phyloP scores from a whole-genome alignment of 768 basidiomycete genomes.

The Leucocoprinus leucothites region DNA sequence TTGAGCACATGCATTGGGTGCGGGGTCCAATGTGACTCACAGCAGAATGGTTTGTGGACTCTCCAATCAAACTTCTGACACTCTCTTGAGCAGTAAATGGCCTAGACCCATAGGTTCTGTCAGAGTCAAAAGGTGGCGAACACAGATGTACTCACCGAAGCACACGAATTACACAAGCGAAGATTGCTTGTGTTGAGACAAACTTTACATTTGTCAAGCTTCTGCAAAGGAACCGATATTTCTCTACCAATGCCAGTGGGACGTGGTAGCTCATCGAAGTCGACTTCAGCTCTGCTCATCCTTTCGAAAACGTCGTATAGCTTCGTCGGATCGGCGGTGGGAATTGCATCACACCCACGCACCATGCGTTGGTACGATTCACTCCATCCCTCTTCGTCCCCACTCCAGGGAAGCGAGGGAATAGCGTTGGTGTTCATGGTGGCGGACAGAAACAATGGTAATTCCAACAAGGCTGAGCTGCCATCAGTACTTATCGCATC shows the following conservation, averaged over 20 bases:
- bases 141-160: slow-evolving; percentile 4
- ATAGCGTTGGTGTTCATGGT: not conserved
- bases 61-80: slow-evolving; percentile 16
- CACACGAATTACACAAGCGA: slow-evolving; percentile 14
- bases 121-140: not conserved
- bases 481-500: not conserved
- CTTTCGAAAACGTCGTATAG: not conserved
- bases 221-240: slow-evolving; percentile 11
- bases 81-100: slow-evolving; percentile 13
- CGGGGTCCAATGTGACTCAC: not conserved
- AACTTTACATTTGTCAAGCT: slow-evolving; percentile 12
- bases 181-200: slow-evolving; percentile 9
- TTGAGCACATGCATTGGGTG: not conserved
- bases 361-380: slow-evolving; percentile 5
- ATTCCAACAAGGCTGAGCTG: not conserved
- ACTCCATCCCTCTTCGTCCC: not conserved
- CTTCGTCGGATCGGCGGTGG: not conserved
- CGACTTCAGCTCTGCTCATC: not conserved
- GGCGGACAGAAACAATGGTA: not conserved
- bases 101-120: not conserved
- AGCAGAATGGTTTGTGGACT: slow-evolving; percentile 12
- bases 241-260: not conserved
- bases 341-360: not conserved
- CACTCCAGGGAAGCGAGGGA: too few species aligned
- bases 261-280: not conserved